Base-by-base conservation (phyloP, 345 rosid genomes). In the Abelmoschus esculentus region DNA sequence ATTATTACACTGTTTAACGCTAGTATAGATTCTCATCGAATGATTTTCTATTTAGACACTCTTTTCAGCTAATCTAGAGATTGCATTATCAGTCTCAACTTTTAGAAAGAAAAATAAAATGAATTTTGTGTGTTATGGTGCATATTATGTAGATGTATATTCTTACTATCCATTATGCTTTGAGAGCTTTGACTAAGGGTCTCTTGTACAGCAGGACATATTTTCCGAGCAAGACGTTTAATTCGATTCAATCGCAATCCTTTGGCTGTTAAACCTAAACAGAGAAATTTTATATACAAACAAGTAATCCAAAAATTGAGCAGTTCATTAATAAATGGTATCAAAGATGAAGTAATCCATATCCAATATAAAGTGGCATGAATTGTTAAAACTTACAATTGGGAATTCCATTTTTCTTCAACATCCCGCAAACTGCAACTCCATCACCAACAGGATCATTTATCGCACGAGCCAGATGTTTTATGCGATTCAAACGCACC, bases 401-500 rank as follows among this genome's bases (percentile, higher is more conserved):
- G 61, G 77, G 60, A 75, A 75, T 40, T 67, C 79, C 76, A 60
- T 78, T 72, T 57, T 72, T 78, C 28, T 73, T 74, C 66, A 74
- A 59, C n/a, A 74, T 52, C 57, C 74, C 70, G 66, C 83, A 79
- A 22, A 81, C 69, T 17, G 72, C 66, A 66, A 75, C 75, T 69
- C 29, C 73, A 47, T 74, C 73, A 65, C 67, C 62, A 28, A 76
- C 67, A 57, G 81, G 78, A 76, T 70, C 80, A 75, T 80, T 76
- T 19, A 85, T 47, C 38, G 87, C 83, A 61, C 99, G 82, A 0
- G 98, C 98, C 61, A 93, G 75, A 82, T 85, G 88, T 72, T 91
- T 93, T 67, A 93, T 36, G 26, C 85, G 96, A 76, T 70, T 93
- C 40, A 93, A 75, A 10, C 97, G 80, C 61, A 90, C 72, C 65